Conservation (phyloP, 2,329 filamentous ascomycete species). For the Aureobasidium sp. region DNA sequence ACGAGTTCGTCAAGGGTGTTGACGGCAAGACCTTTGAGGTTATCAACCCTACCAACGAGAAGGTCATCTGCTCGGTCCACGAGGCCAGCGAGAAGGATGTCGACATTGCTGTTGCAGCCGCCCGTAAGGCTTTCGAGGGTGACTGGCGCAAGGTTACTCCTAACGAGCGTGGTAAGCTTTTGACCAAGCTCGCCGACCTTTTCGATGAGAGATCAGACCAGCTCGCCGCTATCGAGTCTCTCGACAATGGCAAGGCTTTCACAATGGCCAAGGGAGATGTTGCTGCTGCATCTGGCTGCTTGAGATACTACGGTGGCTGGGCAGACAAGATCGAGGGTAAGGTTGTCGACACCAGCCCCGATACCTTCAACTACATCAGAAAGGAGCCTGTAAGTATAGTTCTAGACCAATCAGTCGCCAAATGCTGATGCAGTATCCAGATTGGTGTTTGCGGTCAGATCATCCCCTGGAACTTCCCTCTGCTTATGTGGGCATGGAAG, state of each 20-base stretch:
- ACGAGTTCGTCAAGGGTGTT: slow-evolving; percentile 75
- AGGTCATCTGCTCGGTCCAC: slow-evolving; percentile 73
- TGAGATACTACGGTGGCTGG: slow-evolving; percentile 86
- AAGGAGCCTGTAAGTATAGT: slow-evolving; percentile 57
- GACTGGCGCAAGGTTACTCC: slow-evolving; percentile 62
- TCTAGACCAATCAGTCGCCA: neutral
- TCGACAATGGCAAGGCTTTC: slow-evolving; percentile 83
- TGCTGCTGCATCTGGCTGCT: slow-evolving; percentile 55
- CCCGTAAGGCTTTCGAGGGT: slow-evolving; percentile 77
- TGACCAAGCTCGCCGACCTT: slow-evolving; percentile 73
- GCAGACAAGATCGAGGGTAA: slow-evolving; percentile 88
- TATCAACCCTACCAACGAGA: slow-evolving; percentile 80
- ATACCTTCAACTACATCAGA: slow-evolving; percentile 77
- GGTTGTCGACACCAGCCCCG: slow-evolving; percentile 69
- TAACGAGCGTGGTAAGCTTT: slow-evolving; percentile 59
- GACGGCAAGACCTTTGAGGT: slow-evolving; percentile 90
- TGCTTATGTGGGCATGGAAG: slow-evolving; percentile 81
- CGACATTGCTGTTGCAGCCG: slow-evolving; percentile 72
- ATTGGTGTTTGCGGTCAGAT: slow-evolving; percentile 79
- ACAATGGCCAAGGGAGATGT: slow-evolving; percentile 71
- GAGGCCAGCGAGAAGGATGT: slow-evolving; percentile 86
- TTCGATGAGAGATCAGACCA: slow-evolving; percentile 70
- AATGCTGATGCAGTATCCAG: slow-evolving; percentile 28
- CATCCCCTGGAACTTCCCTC: slow-evolving; percentile 83
- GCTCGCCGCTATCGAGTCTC: slow-evolving; percentile 73